A percentile compares a stretch with the other conserved stretches of the same genome.
These are phyloP conservation scores for Cladosporium velox DNA, from an alignment of 2,329 filamentous ascomycete species.

Conservation along the genomic window DNA sequence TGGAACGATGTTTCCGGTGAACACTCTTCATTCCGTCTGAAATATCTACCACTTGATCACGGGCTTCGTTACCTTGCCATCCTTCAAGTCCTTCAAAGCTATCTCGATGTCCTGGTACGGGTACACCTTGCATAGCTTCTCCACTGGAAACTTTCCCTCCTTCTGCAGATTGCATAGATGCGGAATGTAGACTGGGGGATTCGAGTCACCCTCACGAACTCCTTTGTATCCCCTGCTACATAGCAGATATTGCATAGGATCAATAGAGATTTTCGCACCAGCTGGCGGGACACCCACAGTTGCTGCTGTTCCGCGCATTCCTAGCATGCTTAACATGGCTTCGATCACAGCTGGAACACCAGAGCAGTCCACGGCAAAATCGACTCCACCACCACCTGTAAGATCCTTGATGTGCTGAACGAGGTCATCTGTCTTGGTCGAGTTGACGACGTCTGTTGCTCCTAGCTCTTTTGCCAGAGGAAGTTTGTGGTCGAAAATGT, in stretches of 20 bases:
- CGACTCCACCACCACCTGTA: conserved; percentile 22
- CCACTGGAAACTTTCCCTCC: conserved; percentile 27
- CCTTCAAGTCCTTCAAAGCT: conserved; percentile 26
- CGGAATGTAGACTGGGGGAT: background rate
- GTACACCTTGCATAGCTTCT: conserved; percentile 28
- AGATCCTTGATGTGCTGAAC: conserved; percentile 24
- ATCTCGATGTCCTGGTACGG: conserved; percentile 26
- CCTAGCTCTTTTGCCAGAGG: conserved; percentile 25
- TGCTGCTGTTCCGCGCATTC: conserved; percentile 27
- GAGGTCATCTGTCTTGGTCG: conserved; percentile 19
- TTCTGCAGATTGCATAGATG: conserved; percentile 24
- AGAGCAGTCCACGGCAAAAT: conserved; percentile 14
- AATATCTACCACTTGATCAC: background rate
- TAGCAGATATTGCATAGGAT: background rate
- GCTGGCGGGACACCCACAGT: conserved; percentile 27
- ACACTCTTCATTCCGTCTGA: background rate
- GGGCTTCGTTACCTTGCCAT: background rate
- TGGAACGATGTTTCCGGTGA: too few relatives aligned
- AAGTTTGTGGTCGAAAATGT: conserved; percentile 27
- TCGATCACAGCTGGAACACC: conserved; percentile 27
- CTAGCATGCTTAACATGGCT: conserved; percentile 24
- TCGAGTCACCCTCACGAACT: background rate
- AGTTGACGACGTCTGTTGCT: conserved; percentile 26
- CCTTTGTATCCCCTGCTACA: background rate
- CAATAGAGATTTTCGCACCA: conserved; percentile 21